These are phyloP conservation scores for Aspergillus glaucus DNA, from an alignment of 2,329 filamentous ascomycete genomes.

Conservation along the genomic window DNA sequence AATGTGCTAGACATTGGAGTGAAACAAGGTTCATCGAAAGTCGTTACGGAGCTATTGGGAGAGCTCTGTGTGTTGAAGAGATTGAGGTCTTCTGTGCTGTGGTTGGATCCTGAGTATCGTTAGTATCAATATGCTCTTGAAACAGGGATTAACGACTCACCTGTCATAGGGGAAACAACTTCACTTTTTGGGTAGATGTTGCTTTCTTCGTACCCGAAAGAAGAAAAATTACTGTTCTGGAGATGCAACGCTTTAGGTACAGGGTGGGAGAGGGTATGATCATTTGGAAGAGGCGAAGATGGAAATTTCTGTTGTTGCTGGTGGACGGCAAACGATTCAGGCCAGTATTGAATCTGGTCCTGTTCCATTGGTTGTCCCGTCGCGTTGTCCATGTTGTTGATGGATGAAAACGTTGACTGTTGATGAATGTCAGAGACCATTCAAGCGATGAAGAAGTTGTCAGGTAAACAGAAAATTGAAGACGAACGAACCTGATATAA, in stretches of 20 bases:
- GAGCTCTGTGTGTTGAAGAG: background rate
- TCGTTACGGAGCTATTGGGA: background rate
- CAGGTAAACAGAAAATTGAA: no score
- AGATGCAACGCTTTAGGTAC: background rate
- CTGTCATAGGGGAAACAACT: no score
- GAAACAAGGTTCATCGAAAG: background rate
- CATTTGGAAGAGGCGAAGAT: background rate
- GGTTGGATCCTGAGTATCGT: background rate
- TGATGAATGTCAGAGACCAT: no score
- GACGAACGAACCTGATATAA: no score
- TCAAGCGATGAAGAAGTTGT: background rate
- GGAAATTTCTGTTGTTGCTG: background rate
- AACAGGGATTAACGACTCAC: no score
- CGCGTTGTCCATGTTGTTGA: conserved; percentile 14
- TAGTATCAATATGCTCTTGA: background rate
- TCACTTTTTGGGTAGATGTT: no score
- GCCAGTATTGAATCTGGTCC: background rate
- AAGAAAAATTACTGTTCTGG: background rate
- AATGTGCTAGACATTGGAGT: background rate
- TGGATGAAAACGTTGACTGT: background rate
- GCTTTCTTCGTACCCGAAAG: background rate
- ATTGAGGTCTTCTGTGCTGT: background rate
- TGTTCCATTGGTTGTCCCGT: background rate
- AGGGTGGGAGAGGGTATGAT: background rate
- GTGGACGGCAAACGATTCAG: background rate